Evolutionary conservation across 495 filamentous ascomycete genomes (phyloP).

Genomic region (Lentithecium fluviatile): DNA sequence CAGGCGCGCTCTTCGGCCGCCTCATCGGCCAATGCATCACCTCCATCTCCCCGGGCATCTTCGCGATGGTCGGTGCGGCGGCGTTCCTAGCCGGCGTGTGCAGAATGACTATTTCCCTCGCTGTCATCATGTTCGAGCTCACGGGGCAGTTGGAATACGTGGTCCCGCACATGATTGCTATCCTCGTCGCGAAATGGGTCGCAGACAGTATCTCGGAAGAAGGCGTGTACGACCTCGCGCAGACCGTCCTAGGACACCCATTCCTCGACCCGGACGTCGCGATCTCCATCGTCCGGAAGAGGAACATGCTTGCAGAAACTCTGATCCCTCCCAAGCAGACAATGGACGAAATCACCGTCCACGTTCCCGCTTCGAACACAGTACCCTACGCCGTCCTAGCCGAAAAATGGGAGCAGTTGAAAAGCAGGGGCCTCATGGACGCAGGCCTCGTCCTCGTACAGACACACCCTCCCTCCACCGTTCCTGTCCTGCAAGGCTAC

Average conservation of each 20-base stretch:
- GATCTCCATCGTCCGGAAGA: slow-evolving; percentile 44
- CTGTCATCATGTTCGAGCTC: slow-evolving; percentile 60
- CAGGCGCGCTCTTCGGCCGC: slow-evolving; percentile 56
- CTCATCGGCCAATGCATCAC: slow-evolving; percentile 53
- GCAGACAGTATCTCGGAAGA: slow-evolving; percentile 54
- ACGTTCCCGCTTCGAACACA: slow-evolving; percentile 47
- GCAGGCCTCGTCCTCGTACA: slow-evolving; percentile 57
- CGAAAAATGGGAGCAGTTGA: slow-evolving; percentile 49
- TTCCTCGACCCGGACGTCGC: slow-evolving; percentile 56
- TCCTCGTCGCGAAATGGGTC: slow-evolving; percentile 59
- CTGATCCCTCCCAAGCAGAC: slow-evolving; percentile 54
- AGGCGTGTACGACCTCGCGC: slow-evolving; percentile 57
- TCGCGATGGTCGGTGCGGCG: slow-evolving; percentile 61
- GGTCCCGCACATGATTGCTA: slow-evolving; percentile 59
- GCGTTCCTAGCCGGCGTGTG: slow-evolving; percentile 59
- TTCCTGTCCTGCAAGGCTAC: slow-evolving; percentile 49
- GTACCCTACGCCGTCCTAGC: slow-evolving; percentile 47
- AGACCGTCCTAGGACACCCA: slow-evolving; percentile 56
- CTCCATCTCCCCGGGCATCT: slow-evolving; percentile 55
- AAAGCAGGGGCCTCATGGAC: slow-evolving; percentile 54
- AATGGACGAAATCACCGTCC: slow-evolving; percentile 57
- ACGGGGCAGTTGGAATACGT: slow-evolving; percentile 49
- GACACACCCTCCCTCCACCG: slow-evolving; percentile 10
- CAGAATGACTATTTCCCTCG: slow-evolving; percentile 59
- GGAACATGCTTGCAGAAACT: slow-evolving; percentile 45